These are phyloP conservation scores for Monoraphidium neglectum DNA, from an alignment of 139 green algal species.

Conservation along the genomic window DNA sequence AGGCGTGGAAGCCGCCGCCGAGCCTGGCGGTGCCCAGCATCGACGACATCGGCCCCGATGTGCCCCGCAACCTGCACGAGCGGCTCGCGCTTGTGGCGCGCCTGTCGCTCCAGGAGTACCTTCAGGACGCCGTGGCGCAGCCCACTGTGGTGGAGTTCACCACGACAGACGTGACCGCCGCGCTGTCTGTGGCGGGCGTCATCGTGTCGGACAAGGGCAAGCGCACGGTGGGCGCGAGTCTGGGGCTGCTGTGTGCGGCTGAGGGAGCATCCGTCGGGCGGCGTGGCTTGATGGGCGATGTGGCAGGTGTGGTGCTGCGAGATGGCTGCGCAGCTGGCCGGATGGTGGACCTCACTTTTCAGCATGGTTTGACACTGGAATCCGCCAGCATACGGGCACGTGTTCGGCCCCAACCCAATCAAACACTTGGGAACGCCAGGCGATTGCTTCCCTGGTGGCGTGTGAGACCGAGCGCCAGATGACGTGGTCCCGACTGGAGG, in stretches of 20 bases:
- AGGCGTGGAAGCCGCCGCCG: constrained; percentile 16
- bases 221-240: constrained; percentile 6
- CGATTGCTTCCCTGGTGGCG: constrained; percentile 16
- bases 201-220: background rate
- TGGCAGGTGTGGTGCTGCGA: too few relatives aligned
- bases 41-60: constrained; percentile 15
- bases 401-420: background rate
- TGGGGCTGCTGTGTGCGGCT: background rate
- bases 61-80: constrained; percentile 31
- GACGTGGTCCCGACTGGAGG: constrained; percentile 35
- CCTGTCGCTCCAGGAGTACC: constrained; percentile 18
- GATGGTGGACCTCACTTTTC: too few relatives aligned
- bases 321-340: too few relatives aligned
- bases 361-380: too few relatives aligned
- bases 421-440: background rate
- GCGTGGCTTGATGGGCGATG: too few relatives aligned
- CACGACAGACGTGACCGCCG: constrained; percentile 33
- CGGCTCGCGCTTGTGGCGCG: constrained; percentile 22
- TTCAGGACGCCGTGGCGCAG: background rate
- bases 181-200: constrained; percentile 16
- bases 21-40: constrained; percentile 16
- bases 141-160: constrained; percentile 22
- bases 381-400: too few relatives aligned
- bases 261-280: too few relatives aligned
- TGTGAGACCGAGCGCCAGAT: constrained; percentile 35